Conservation (phyloP, 768 basidiomycete genomes). For the Termitomyces sp. region DNA sequence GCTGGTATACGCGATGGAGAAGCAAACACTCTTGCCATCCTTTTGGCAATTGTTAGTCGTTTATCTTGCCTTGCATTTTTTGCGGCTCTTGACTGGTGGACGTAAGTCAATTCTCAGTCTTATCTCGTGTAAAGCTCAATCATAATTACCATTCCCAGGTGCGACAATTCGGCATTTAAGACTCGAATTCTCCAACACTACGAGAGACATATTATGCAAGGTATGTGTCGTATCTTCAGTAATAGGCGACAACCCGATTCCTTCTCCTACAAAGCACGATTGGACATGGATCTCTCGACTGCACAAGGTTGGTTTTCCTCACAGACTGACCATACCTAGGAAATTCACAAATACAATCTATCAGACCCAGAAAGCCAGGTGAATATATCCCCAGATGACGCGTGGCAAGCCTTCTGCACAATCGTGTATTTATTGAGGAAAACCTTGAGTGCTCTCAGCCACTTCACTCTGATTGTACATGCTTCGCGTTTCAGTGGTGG, state of each 20-base stretch:
- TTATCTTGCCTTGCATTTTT: conserved; percentile 14
- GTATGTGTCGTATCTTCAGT: conserved; percentile 8
- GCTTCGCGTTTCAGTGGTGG: conserved; percentile 25
- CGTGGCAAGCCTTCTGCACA: conserved; percentile 21
- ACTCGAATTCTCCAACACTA: conserved; percentile 18
- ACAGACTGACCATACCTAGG: too few species aligned
- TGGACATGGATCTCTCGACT: conserved; percentile 18
- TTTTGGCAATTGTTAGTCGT: conserved; percentile 11
- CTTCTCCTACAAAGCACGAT: conserved; percentile 11
- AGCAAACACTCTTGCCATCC: conserved; percentile 12
- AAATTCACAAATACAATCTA: neutral
- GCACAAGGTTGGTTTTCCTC: conserved; percentile 12
- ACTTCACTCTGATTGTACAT: conserved; percentile 26
- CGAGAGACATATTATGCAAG: conserved; percentile 21
- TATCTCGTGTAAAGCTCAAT: too few species aligned
- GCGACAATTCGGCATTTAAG: conserved; percentile 7
- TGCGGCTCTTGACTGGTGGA: conserved; percentile 18
- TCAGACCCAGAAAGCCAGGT: conserved; percentile 19
- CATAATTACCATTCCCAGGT: conserved; percentile 5
- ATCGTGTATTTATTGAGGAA: conserved; percentile 18
- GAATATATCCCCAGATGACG: conserved; percentile 13
- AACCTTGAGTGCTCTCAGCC: conserved; percentile 18
- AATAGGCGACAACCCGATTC: neutral
- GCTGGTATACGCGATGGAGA: conserved; percentile 13
- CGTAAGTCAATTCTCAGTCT: conserved; percentile 7